A percentile compares a stretch with the other conserved stretches of the same genome.
Evolutionary conservation across 2,329 filamentous ascomycete genomes (phyloP).

Genomic region (Amesomyces nigricolor): DNA sequence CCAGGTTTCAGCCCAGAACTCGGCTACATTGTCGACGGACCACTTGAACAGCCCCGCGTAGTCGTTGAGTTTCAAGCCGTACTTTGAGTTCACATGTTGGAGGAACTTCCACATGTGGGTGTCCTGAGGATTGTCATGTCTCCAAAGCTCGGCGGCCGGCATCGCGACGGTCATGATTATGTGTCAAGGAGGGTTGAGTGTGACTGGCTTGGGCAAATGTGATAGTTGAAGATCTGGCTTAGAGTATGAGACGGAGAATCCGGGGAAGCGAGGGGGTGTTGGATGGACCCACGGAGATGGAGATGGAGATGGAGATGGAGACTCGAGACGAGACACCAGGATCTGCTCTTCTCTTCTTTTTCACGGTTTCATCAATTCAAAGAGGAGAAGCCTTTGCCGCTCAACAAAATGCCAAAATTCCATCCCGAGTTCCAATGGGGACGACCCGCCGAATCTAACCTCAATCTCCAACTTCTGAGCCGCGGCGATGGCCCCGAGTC

Average conservation of each 20-base stretch:
- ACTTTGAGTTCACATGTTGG: conserved; percentile 60
- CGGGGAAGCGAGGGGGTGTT: neutral
- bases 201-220: neutral
- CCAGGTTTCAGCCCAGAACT: conserved; percentile 86
- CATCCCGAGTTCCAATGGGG: conserved; percentile 14
- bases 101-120: conserved; percentile 72
- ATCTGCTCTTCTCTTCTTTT: no score
- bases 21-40: conserved; percentile 70
- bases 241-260: neutral
- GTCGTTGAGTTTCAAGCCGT: conserved; percentile 54
- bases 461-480: no score
- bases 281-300: neutral
- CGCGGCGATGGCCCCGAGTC: neutral
- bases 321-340: no score
- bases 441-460: neutral
- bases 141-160: conserved; percentile 56
- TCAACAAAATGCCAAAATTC: conserved; percentile 1
- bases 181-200: neutral
- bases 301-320: no score
- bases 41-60: conserved; percentile 78
- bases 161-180: conserved; percentile 8
- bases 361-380: neutral
- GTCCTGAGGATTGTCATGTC: conserved; percentile 57
- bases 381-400: neutral
- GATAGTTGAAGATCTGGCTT: no score